Percentiles rank a stretch among this genome's conserved stretches.
These are phyloP conservation scores for Chloranthus sessilifolius DNA, from an alignment of 164 flowering plant genomes.

Conservation along the genomic window DNA sequence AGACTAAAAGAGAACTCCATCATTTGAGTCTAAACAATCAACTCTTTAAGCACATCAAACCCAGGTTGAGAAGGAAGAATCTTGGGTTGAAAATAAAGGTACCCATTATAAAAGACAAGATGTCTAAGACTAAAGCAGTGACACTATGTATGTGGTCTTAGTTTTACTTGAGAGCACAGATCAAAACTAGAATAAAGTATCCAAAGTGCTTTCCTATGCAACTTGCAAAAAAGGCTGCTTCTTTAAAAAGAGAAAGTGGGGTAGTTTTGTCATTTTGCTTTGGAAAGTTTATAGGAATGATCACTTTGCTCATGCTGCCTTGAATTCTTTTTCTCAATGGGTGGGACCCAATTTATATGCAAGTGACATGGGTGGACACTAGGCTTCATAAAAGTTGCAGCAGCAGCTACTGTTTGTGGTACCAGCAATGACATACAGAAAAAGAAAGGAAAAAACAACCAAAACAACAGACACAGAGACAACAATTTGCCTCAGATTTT, in stretches of 20 bases:
- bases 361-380: conserved; percentile 33
- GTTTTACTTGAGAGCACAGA: conserved; percentile 17
- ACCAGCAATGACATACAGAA: conserved; percentile 3
- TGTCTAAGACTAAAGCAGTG: conserved; percentile 12
- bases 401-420: too few species aligned
- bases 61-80: too few species aligned
- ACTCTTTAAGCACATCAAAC: too few species aligned
- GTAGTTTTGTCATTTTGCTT: conserved; percentile 30
- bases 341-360: conserved; percentile 31
- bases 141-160: conserved; percentile 21
- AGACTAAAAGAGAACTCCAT: too few species aligned
- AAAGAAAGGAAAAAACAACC: conserved; percentile 10
- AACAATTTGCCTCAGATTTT: neutral
- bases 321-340: conserved; percentile 25
- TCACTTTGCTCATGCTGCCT: conserved; percentile 30
- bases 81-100: too few species aligned
- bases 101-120: conserved; percentile 15
- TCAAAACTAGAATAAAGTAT: conserved; percentile 33
- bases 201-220: conserved; percentile 38
- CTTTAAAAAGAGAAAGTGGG: conserved; percentile 38
- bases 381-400: conserved; percentile 20
- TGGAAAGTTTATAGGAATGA: conserved; percentile 21
- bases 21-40: too few species aligned
- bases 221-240: conserved; percentile 34
- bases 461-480: conserved; percentile 9